Evolutionary conservation across 345 rosid species (phyloP), one percentile per base, ranked within the genome.

Genomic region (Euphorbia tirucalli): DNA sequence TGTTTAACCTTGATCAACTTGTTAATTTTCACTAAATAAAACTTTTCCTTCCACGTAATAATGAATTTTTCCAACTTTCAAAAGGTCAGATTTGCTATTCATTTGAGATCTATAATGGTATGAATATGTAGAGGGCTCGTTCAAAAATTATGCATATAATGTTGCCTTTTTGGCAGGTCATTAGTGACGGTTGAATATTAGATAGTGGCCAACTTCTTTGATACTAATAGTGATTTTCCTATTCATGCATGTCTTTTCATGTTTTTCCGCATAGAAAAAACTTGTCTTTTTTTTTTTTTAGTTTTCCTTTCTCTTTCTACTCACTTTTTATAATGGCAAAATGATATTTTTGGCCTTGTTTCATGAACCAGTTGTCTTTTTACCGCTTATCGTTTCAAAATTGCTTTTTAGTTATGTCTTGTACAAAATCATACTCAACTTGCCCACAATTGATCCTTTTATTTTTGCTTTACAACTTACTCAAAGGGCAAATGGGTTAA

Each of bases 141-240:
- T 0, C 15, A 52, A 7, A 15, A 48, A 15, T 31, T 58, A 27
- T 58, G n/a, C n/a, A n/a, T n/a, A n/a, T n/a, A n/a, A n/a, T 35
- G 48, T n/a, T 46, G 8, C 35, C 50, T 32, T 22, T 50, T 35
- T 71, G 68, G 35, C 15, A 7, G 57, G 68, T 61, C 61, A 62
- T n/a, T 15, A 27, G 31, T 71, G 74, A 62, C 74, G 56, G 22
- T 19, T 16, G 28, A 9, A 4, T 9, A 32, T 41, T 48, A 46
- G 68, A 48, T 71, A 61, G 56, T 60, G 59, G 46, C 74, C 74
- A 60, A 24, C 19, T 46, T 49, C 68, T 50, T 19, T 30, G 60
- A 71, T 71, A 0, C 19, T 60, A n/a, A 22, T 46, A 71, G 74
- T 61, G 46, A 14, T 61, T 61, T 49, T 48, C 60, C 74, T 61